These are phyloP conservation scores for Eutrema heterophyllum DNA, from an alignment of 345 rosid genomes.

Conservation along the genomic window DNA sequence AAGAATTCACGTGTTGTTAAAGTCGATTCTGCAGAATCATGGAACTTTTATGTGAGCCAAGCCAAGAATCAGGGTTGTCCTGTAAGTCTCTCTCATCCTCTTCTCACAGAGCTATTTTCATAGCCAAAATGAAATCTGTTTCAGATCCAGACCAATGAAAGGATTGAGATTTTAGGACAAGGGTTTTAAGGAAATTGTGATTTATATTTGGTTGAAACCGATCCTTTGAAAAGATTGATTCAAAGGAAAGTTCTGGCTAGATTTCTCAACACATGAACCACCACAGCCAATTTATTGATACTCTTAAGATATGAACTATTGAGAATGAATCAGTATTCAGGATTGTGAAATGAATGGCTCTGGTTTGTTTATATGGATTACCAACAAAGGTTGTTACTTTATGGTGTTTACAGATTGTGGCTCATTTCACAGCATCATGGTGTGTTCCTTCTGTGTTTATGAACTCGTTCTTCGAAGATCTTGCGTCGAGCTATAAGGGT, in stretches of 20 bases:
- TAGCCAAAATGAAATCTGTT: background rate
- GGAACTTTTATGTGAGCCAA: constrained; percentile 59
- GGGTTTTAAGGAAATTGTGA: background rate
- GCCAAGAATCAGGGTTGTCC: constrained; percentile 61
- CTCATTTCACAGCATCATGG: constrained; percentile 92
- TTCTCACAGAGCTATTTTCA: background rate
- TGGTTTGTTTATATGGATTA: background rate
- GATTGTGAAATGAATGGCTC: background rate
- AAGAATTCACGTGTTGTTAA: constrained; percentile 50
- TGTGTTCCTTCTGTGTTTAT: constrained; percentile 89
- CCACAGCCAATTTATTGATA: background rate
- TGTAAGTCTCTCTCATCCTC: constrained; percentile 37
- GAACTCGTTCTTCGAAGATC: constrained; percentile 70
- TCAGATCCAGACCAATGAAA: background rate
- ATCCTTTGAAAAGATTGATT: background rate
- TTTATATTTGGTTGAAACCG: background rate
- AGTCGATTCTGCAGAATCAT: constrained; percentile 58
- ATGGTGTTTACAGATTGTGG: constrained; percentile 50
- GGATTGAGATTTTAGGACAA: background rate
- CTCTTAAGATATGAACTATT: background rate
- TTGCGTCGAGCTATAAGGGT: constrained; percentile 56
- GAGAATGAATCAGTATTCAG: background rate
- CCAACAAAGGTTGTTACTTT: background rate
- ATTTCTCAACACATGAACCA: background rate
- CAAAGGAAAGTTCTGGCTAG: background rate